These are phyloP conservation scores for Leccinellum rugosiceps DNA, from an alignment of 768 basidiomycete species.

Conservation along the genomic window DNA sequence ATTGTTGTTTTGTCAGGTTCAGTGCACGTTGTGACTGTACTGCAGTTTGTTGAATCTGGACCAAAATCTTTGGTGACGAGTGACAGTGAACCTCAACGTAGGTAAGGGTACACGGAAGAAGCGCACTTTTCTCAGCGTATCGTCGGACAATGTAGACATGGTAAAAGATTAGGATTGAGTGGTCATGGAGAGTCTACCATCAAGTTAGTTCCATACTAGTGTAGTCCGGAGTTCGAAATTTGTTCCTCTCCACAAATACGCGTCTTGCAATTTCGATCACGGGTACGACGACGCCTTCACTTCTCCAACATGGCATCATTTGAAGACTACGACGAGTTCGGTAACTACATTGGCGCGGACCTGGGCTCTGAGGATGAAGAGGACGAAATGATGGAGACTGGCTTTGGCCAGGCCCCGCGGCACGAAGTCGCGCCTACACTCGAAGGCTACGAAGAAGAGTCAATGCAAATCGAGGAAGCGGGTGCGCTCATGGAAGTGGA, in stretches of 20 bases:
- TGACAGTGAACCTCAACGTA: conserved; percentile 14
- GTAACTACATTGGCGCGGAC: conserved; percentile 96
- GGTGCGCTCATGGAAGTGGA: conserved; percentile 83
- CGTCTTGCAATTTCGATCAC: conserved; percentile 18
- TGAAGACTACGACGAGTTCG: conserved; percentile 90
- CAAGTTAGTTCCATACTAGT: not conserved
- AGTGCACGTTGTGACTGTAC: conserved; percentile 81
- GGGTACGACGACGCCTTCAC: not conserved
- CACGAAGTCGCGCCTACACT: conserved; percentile 52
- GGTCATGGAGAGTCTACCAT: conserved; percentile 9
- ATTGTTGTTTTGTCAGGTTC: conserved; percentile 71
- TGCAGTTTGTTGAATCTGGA: conserved; percentile 91
- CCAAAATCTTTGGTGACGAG: conserved; percentile 60
- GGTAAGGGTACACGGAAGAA: not conserved
- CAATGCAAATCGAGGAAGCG: conserved; percentile 52
- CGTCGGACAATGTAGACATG: conserved; percentile 67
- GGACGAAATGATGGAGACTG: conserved; percentile 53
- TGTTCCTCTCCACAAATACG: conserved; percentile 20
- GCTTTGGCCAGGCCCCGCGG: conserved; percentile 39
- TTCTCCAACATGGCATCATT: conserved; percentile 48
- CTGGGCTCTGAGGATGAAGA: conserved; percentile 76
- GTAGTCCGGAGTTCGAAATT: conserved; percentile 35
- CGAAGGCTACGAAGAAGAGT: conserved; percentile 81
- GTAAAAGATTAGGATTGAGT: conserved; percentile 9
- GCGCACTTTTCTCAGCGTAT: conserved; percentile 74